Percentiles rank a stretch among this genome's conserved stretches.
These are phyloP conservation scores for Ogataea pilisensis DNA, from an alignment of 805 yeast species.

Conservation along the genomic window DNA sequence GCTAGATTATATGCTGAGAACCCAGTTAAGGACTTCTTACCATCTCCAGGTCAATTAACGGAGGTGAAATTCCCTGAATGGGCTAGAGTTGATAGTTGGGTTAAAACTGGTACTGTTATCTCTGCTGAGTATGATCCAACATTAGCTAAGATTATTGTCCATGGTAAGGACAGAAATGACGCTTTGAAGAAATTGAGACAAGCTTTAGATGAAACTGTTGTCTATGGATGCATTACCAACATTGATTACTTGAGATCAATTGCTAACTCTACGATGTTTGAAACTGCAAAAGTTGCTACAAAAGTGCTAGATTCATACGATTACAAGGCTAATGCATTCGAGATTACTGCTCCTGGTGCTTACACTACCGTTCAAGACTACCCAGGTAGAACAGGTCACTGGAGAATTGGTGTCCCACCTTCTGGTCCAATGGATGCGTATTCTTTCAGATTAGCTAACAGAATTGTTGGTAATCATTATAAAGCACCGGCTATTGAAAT, in stretches of 20 bases:
- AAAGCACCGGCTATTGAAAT: slow-evolving; percentile 87
- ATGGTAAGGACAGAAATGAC: slow-evolving; percentile 83
- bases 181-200: slow-evolving; percentile 71
- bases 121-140: slow-evolving; percentile 97
- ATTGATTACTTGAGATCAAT: slow-evolving; percentile 84
- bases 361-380: slow-evolving; percentile 96
- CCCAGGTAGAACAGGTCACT: slow-evolving; percentile 82
- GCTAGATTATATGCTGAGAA: slow-evolving; percentile 96
- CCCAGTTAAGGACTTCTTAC: slow-evolving; percentile 91
- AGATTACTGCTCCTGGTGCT: slow-evolving; percentile 84
- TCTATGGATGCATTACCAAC: slow-evolving; percentile 86
- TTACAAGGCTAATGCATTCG: slow-evolving; percentile 81
- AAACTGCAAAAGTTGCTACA: slow-evolving; percentile 77
- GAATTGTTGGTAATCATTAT: slow-evolving; percentile 81
- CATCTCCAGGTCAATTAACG: slow-evolving; percentile 92
- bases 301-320: slow-evolving; percentile 79
- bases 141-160: slow-evolving; percentile 92
- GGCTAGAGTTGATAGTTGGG: slow-evolving; percentile 97
- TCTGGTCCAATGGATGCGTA: slow-evolving; percentile 97
- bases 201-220: slow-evolving; percentile 82
- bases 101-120: slow-evolving; percentile 76
- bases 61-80: slow-evolving; percentile 81
- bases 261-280: slow-evolving; percentile 81
- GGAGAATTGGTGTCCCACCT: slow-evolving; percentile 97
- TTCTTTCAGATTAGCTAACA: slow-evolving; percentile 84